Percentiles rank a stretch among this genome's conserved stretches.
These are phyloP conservation scores for Gelatoporia subvermispora DNA, from an alignment of 768 basidiomycete genomes.

Conservation along the genomic window DNA sequence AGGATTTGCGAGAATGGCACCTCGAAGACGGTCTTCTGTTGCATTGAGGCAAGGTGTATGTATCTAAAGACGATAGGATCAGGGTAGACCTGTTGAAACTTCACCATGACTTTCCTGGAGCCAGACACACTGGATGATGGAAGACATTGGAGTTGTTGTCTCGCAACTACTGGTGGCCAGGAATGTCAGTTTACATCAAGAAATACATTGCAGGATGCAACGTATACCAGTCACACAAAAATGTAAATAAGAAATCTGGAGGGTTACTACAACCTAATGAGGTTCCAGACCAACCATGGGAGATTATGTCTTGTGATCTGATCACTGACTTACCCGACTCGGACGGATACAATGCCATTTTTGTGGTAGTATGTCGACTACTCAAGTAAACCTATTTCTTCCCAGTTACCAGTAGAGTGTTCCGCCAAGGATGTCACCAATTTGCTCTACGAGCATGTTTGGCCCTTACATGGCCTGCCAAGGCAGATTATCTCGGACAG, in stretches of 20 bases:
- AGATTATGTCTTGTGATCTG: conserved; percentile 16
- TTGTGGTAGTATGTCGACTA: conserved; percentile 8
- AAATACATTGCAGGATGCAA: conserved; percentile 26
- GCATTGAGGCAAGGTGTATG: too few species aligned
- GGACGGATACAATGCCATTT: conserved; percentile 10
- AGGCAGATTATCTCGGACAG: conserved; percentile 7
- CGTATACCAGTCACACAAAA: conserved; percentile 19
- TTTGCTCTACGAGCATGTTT: conserved; percentile 6
- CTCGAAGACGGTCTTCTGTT: too few species aligned
- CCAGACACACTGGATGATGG: conserved; percentile 7
- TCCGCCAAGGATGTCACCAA: conserved; percentile 1
- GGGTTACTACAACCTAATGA: conserved; percentile 3
- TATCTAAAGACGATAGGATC: too few species aligned
- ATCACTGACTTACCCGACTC: conserved; percentile 21
- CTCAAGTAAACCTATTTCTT: neutral
- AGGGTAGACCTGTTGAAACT: too few species aligned
- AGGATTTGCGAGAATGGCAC: too few species aligned
- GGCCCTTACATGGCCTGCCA: conserved; percentile 4
- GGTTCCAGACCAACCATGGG: conserved; percentile 23
- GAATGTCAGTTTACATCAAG: conserved; percentile 15
- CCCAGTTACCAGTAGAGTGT: neutral
- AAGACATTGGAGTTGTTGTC: conserved; percentile 14
- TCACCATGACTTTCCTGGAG: neutral
- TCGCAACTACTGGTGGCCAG: conserved; percentile 24
- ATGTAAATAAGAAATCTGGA: conserved; percentile 12